These are phyloP conservation scores for Chlorella sp. DNA, from an alignment of 139 green algal genomes.

Conservation along the genomic window DNA sequence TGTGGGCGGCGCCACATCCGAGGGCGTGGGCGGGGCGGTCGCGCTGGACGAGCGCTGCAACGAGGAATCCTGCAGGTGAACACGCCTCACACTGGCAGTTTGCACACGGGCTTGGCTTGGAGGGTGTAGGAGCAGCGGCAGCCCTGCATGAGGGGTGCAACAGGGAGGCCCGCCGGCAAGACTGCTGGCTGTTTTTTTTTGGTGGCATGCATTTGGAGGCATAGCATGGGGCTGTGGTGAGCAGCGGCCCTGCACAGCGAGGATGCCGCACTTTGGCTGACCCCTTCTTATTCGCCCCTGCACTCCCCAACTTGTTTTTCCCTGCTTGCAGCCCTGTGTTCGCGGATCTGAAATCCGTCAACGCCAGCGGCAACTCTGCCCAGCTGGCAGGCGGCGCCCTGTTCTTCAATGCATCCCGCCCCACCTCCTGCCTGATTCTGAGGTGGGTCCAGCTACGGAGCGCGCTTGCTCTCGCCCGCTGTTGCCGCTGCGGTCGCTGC, in stretches of 20 bases:
- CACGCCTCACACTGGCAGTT: too few species aligned
- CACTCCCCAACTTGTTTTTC: not conserved
- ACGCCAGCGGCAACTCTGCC: slow-evolving; percentile 19
- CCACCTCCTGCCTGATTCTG: not conserved
- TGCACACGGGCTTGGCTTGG: too few species aligned
- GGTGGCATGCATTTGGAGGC: too few species aligned
- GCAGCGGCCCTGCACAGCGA: too few species aligned
- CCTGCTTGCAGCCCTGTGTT: not conserved
- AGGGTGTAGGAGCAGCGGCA: slow-evolving; percentile 14
- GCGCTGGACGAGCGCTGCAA: slow-evolving; percentile 27
- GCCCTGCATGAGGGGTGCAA: slow-evolving; percentile 23
- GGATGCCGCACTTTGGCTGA: too few species aligned
- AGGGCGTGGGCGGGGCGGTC: slow-evolving; percentile 27
- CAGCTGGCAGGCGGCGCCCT: slow-evolving; percentile 23
- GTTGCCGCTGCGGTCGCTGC: not conserved
- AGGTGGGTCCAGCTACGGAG: too few species aligned
- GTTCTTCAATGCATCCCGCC: slow-evolving; percentile 1
- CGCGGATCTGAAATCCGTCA: not conserved
- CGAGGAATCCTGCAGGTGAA: not conserved
- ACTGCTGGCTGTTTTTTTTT: not conserved
- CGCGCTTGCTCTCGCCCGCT: too few species aligned
- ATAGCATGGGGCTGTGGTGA: too few species aligned
- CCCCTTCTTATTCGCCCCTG: too few species aligned
- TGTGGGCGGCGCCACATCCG: not conserved
- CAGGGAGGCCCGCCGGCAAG: not conserved